Percentiles rank a stretch among this genome's conserved stretches.
phyloP scores from a whole-genome alignment of 202 grass and related monocot species.

The Elaeis oleifera region DNA sequence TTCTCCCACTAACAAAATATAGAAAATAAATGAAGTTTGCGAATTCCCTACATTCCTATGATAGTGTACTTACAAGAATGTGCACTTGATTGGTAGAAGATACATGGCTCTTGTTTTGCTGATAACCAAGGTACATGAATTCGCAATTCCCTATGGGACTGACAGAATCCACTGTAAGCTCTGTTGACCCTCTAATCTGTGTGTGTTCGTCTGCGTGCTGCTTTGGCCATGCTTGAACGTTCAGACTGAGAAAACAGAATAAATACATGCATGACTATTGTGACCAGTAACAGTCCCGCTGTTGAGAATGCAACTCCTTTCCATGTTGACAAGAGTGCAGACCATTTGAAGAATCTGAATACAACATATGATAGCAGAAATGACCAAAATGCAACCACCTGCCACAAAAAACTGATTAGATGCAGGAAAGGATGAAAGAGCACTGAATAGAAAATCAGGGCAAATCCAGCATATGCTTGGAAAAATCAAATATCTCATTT shows the following conservation, averaged over 20 bases:
- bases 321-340: conserved; percentile 47
- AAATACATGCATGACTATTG: conserved; percentile 47
- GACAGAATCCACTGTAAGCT: neutral
- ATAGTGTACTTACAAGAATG: too few species aligned
- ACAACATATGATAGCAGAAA: conserved; percentile 51
- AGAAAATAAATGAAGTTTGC: too few species aligned
- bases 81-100: too few species aligned
- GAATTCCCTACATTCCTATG: too few species aligned
- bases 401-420: neutral
- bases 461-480: too few species aligned
- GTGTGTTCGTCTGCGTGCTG: conserved; percentile 36
- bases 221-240: conserved; percentile 38
- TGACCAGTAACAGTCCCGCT: conserved; percentile 40
- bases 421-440: too few species aligned
- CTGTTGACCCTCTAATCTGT: conserved; percentile 25
- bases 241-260: conserved; percentile 60
- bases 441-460: too few species aligned
- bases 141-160: neutral
- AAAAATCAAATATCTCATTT: too few species aligned
- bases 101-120: too few species aligned
- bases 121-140: neutral
- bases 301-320: conserved; percentile 41
- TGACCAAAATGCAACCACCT: conserved; percentile 62
- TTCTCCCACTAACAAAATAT: too few species aligned
- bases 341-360: conserved; percentile 57